Base-by-base conservation (phyloP, 768 basidiomycete species). In the Boletus rufocinnamomeus region DNA sequence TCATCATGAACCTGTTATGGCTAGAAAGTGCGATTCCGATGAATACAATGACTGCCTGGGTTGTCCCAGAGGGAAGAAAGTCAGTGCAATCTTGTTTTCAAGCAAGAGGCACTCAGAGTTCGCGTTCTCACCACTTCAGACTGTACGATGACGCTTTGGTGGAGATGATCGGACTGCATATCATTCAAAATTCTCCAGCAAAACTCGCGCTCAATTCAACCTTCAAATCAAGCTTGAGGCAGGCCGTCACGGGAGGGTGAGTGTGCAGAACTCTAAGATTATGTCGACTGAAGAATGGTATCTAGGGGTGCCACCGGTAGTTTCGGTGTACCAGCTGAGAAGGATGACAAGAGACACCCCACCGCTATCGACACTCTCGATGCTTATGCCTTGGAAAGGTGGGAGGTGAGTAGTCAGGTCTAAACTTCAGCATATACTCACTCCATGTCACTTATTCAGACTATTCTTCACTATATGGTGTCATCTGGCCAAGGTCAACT, bases 391-490 rank as follows among this genome's bases (percentile, higher is more conserved):
- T 76, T 93, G 43, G 89, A 91, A 66, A 82, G 92, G 60, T 97
- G 94, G 94, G 94, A 97, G 84, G 93, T 89, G 62, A 61, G 80
- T 69, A 23, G 41, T 44, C 27, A 25, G 35, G 23, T 27, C 28
- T 46, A 53, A 50, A 13, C 47, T 30, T 25, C 17, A 50, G 50
- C 30, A 41, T 28, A 13, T 44, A 34, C 56, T 51, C 28, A 59
- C 52, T 38, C 6, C 19, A 27, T 13, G 2, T 19, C 32, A 6
- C 30, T 38, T 41, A 30, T 52, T 19, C 40, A 98, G 95, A 95
- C 93, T 0, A 96, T 98, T 66, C 80, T 98, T 45, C 94, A 98
- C 74, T 98, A 92, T 69, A 97, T 99, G 95, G 97, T 99, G 4
- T 95, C 93, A 10, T 96, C 91, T 34, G 91, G 87, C 14, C 85